Evolutionary conservation across 169 alveolate genomes (phyloP).

Genomic region (Cryptosporidium felis): DNA sequence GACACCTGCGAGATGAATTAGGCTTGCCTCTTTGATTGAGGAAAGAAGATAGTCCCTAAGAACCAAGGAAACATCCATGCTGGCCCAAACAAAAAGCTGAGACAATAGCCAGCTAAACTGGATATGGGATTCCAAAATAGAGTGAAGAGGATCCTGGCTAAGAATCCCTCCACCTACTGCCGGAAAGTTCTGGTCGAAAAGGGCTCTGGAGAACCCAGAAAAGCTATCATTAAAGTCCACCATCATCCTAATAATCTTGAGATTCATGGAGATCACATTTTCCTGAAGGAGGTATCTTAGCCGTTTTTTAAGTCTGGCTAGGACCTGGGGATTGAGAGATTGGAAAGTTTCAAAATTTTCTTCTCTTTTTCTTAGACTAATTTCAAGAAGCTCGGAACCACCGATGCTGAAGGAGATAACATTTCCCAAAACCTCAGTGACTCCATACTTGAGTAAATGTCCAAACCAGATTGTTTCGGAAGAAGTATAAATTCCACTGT

Average conservation of each 20-base stretch:
- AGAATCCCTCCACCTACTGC: background rate
- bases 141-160: background rate
- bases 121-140: conserved; percentile 16
- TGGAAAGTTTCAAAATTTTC: background rate
- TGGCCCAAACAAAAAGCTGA: conserved; percentile 58
- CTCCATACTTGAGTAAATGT: conserved; percentile 24
- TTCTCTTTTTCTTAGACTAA: background rate
- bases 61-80: conserved; percentile 18
- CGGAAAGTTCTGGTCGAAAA: background rate
- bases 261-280: conserved; percentile 3
- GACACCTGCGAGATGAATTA: background rate
- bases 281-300: conserved; percentile 16
- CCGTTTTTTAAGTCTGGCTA: background rate
- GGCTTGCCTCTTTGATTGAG: background rate
- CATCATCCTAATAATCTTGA: background rate
- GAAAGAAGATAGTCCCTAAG: conserved; percentile 3
- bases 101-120: conserved; percentile 48
- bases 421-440: conserved; percentile 25
- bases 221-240: conserved; percentile 1
- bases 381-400: background rate
- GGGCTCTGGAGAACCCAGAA: conserved; percentile 24
- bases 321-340: background rate
- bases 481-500: conserved; percentile 16
- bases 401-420: conserved; percentile 4
- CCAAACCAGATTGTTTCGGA: conserved; percentile 39